These are phyloP conservation scores for Penicillium sp. DNA, from an alignment of 2,329 filamentous ascomycete species.

Conservation along the genomic window DNA sequence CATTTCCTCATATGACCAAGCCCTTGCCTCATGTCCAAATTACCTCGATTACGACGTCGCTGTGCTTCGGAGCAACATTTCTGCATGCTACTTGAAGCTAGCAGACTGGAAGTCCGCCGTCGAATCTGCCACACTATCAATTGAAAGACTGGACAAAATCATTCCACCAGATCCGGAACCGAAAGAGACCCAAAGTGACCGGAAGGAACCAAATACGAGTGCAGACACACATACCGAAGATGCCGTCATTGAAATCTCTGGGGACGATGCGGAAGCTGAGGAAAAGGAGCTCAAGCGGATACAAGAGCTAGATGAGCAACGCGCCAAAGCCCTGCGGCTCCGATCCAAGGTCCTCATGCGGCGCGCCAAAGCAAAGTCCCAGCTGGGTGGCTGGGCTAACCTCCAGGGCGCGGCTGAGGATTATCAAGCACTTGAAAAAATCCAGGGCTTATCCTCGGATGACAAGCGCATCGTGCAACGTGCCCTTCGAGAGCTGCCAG, in stretches of 20 bases:
- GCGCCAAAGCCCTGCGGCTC: conserved; percentile 66
- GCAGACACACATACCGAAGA: conserved; percentile 13
- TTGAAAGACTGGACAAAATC: conserved; percentile 66
- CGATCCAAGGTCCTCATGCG: conserved; percentile 77
- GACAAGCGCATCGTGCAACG: conserved; percentile 63
- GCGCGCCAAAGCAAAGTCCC: conserved; percentile 65
- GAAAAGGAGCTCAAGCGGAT: conserved; percentile 42
- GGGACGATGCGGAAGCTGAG: conserved; percentile 36
- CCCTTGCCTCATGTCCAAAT: conserved; percentile 69
- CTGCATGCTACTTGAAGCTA: conserved; percentile 80
- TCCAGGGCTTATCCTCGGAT: conserved; percentile 54
- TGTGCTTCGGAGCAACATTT: conserved; percentile 80
- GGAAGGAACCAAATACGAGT: conserved; percentile 15
- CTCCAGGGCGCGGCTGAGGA: conserved; percentile 74
- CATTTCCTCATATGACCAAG: conserved; percentile 74
- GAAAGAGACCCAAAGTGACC: conserved; percentile 15
- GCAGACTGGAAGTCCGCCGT: conserved; percentile 79
- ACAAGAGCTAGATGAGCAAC: conserved; percentile 43
- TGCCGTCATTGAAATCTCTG: conserved; percentile 48
- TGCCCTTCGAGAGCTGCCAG: conserved; percentile 62
- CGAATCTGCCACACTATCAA: conserved; percentile 62
- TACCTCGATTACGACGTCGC: conserved; percentile 86
- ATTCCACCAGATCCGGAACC: conserved; percentile 37
- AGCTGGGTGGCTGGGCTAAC: conserved; percentile 70
- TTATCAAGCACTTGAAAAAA: conserved; percentile 62